phyloP scores from a whole-genome alignment of 768 basidiomycete species.

The Leccinum olivaceopallidum region DNA sequence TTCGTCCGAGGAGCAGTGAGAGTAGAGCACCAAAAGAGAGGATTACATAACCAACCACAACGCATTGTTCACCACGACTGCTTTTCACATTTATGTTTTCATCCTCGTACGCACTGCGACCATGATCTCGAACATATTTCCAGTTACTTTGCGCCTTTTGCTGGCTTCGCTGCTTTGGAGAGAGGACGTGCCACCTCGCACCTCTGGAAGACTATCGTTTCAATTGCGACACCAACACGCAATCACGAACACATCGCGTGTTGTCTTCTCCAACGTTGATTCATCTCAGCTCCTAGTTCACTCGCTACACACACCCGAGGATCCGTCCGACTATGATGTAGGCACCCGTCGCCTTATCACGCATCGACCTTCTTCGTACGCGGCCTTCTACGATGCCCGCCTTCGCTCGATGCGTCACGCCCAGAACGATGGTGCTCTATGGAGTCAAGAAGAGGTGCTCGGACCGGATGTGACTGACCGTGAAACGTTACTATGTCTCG shows the following conservation, averaged over 20 bases:
- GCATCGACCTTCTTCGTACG: constrained; percentile 47
- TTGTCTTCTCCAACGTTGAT: constrained; percentile 58
- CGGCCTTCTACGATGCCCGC: constrained; percentile 36
- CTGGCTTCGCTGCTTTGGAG: constrained; percentile 44
- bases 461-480: constrained; percentile 75
- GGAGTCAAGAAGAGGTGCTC: constrained; percentile 63
- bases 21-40: not conserved
- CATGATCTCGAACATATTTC: constrained; percentile 34
- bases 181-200: constrained; percentile 31
- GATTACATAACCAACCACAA: constrained; percentile 10
- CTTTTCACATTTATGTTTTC: not conserved
- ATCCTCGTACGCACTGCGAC: not conserved
- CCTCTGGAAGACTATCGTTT: constrained; percentile 46
- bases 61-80: not conserved
- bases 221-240: constrained; percentile 68
- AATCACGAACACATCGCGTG: constrained; percentile 49
- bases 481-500: constrained; percentile 71
- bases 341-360: constrained; percentile 40
- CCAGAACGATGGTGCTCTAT: constrained; percentile 46
- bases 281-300: constrained; percentile 32
- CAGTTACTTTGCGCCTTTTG: constrained; percentile 42
- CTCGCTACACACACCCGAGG: constrained; percentile 22
- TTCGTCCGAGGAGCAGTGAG: not conserved
- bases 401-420: constrained; percentile 38
- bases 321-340: constrained; percentile 42